These are phyloP conservation scores for Lipomyces chichibuensis DNA, from an alignment of 805 yeast genomes.

Conservation along the genomic window DNA sequence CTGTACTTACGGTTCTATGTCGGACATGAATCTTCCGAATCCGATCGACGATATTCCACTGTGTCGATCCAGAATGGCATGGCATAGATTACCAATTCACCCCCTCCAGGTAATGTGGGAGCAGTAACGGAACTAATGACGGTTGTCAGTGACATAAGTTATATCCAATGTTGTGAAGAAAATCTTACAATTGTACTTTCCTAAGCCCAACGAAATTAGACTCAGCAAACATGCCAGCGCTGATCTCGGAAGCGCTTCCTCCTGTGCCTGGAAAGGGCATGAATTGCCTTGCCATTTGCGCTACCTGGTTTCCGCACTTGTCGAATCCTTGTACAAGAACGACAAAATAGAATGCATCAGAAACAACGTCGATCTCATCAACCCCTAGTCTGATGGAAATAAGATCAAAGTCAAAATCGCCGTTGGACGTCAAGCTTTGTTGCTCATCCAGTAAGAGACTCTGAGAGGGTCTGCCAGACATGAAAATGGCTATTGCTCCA, in stretches of 20 bases:
- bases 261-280: constrained; percentile 6
- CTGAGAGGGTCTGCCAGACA: no score
- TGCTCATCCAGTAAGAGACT: constrained; percentile 5
- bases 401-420: constrained; percentile 6
- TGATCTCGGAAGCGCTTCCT: not conserved
- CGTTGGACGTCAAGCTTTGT: constrained; percentile 4
- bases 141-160: not conserved
- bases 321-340: not conserved
- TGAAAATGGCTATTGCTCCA: not conserved
- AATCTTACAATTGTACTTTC: constrained; percentile 6
- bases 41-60: constrained; percentile 10
- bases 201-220: not conserved
- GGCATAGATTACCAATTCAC: not conserved
- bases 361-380: not conserved
- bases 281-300: not conserved
- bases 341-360: not conserved
- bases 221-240: constrained; percentile 7
- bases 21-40: not conserved
- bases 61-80: constrained; percentile 9
- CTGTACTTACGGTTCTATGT: no score
- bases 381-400: not conserved
- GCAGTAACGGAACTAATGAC: not conserved
- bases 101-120: not conserved
- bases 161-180: not conserved
- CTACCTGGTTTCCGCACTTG: constrained; percentile 11